phyloP scores from a whole-genome alignment of 768 basidiomycete species.

The Lactarius sp. region DNA sequence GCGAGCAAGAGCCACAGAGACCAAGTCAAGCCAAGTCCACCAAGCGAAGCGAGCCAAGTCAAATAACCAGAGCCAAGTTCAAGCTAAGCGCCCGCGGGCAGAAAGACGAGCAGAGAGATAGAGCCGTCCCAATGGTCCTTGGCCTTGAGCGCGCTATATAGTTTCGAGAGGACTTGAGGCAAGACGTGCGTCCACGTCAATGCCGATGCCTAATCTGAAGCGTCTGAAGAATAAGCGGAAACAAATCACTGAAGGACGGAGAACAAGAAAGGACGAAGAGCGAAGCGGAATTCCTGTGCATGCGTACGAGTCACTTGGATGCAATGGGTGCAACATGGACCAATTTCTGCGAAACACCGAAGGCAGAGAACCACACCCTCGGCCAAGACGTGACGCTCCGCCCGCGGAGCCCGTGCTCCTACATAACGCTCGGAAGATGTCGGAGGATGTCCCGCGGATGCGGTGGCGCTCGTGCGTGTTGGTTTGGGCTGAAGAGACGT shows the following conservation, averaged over 20 bases:
- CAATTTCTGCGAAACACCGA: not conserved
- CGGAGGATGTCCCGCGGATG: not conserved
- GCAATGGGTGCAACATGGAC: not conserved
- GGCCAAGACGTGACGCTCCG: not conserved
- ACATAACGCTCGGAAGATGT: not conserved
- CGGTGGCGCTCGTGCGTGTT: not conserved
- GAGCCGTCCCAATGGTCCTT: not conserved
- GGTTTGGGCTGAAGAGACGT: not conserved
- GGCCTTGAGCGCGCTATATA: constrained; percentile 18
- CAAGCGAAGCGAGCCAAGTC: too few species aligned
- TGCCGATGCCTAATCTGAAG: not conserved
- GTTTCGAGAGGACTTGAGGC: not conserved
- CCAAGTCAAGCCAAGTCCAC: not conserved
- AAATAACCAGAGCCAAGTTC: not conserved
- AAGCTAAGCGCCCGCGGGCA: constrained; percentile 9
- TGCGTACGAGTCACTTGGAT: not conserved
- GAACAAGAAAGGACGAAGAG: not conserved
- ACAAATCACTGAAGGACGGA: not conserved
- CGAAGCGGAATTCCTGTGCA: not conserved
- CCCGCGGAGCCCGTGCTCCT: not conserved
- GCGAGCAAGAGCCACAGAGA: not conserved
- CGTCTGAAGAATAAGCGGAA: not conserved
- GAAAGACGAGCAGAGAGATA: not conserved
- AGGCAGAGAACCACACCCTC: not conserved
- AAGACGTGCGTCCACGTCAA: constrained; percentile 18